Evolutionary conservation across 768 basidiomycete genomes (phyloP).

Genomic region (Tricholoma terreum): DNA sequence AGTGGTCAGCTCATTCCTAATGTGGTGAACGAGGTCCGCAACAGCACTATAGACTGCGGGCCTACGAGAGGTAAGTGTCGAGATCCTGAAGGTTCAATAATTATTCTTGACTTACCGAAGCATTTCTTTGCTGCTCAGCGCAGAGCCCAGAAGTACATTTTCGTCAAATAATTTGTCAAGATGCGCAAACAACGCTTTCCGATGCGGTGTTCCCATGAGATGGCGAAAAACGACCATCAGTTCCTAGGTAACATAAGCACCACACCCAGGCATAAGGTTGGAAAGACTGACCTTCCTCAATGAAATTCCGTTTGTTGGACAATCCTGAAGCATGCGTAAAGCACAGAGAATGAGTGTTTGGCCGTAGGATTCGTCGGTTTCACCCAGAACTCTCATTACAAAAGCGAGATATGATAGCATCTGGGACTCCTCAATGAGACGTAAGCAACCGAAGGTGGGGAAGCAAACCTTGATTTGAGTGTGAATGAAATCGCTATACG

Average conservation of each 20-base stretch:
- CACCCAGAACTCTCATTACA: conserved; percentile 65
- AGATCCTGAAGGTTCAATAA: not conserved
- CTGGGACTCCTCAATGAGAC: conserved; percentile 35
- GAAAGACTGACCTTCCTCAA: conserved; percentile 64
- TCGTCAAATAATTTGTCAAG: conserved; percentile 92
- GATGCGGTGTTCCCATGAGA: conserved; percentile 74
- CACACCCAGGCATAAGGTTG: not conserved
- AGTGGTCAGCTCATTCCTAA: conserved; percentile 76
- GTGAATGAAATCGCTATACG: conserved; percentile 81
- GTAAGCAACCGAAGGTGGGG: not conserved
- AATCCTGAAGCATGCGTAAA: conserved; percentile 89
- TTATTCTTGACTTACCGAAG: conserved; percentile 49
- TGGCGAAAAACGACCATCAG: conserved; percentile 91
- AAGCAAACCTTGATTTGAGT: conserved; percentile 84
- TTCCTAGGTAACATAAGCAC: conserved; percentile 52
- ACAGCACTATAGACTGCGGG: conserved; percentile 83
- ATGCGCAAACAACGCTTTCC: conserved; percentile 74
- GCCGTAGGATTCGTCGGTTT: conserved; percentile 67
- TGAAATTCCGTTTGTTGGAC: conserved; percentile 79
- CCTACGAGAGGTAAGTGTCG: conserved; percentile 34
- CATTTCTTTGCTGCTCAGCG: conserved; percentile 81
- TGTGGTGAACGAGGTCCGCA: conserved; percentile 91
- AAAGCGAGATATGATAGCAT: conserved; percentile 92
- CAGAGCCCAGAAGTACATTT: conserved; percentile 80
- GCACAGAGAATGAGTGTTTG: conserved; percentile 78